Evolutionary conservation across 495 filamentous ascomycete genomes (phyloP), one percentile per base, ranked within the genome.

Genomic region (Penicillium ochrochloron): DNA sequence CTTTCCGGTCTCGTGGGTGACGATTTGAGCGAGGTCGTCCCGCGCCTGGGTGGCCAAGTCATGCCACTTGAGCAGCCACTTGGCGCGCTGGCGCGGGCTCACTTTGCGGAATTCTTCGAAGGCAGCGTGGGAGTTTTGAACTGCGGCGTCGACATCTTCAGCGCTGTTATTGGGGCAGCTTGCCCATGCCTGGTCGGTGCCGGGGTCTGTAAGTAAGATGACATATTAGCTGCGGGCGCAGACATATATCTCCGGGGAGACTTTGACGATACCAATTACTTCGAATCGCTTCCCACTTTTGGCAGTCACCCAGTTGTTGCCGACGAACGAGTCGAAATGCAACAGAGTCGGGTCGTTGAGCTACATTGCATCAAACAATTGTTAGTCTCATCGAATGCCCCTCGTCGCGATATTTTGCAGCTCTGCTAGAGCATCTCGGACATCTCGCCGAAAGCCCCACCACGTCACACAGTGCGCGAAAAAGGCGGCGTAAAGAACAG

Each of bases 1-100:
- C 68, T 89, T 89, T n/a, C 87, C 87, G 0, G 85, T 88, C 73
- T 89, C 86, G 68, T 85, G 84, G 29, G 85, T 85, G 6, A 88
- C 68, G 63, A 89, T 85, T 41, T 80, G 78, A 25, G 86, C 85
- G 29, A 89, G 70, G 58, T 89, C 86, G 21, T 84, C 80, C 42
- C 76, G 72, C 56, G 82, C 79, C 25, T 76, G 78, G 5, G 78
- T 75, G 54, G 86, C 85, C 37, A 86, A 76, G 3, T 76, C 66
- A 70, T 87, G 75, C 83, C 86, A 88, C 69, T 85, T 85, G 33
- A 88, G 67, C 3, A 92, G 76, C 76, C 83, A 83, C 69, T 88
- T 82, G 1, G 89, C 89, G 25, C 90, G 83, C 21, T 78, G 74
- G 8, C 86, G 81, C 0, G 89, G 88, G 54, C 81, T 89, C 42